phyloP scores from a whole-genome alignment of 176 grass and related monocot species.

The Poa annua region DNA sequence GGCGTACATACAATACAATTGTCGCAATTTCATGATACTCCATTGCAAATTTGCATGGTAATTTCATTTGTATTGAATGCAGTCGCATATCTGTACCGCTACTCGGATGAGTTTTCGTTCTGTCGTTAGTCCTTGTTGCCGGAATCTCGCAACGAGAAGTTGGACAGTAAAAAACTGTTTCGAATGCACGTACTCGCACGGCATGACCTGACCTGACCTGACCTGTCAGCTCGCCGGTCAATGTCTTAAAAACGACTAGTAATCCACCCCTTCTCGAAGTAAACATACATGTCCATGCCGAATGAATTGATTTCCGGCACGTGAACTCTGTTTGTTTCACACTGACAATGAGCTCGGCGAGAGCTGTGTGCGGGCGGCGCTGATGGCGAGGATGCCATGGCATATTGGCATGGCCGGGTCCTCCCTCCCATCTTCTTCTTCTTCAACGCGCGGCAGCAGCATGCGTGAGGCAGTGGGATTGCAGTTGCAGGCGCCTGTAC shows the following conservation, averaged over 20 bases:
- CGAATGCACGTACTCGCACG: neutral
- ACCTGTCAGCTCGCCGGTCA: neutral
- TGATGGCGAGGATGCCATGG: conserved; percentile 25
- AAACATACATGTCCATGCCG: no score
- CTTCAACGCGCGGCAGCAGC: neutral
- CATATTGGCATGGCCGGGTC: no score
- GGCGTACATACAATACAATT: neutral
- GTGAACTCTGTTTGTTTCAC: neutral
- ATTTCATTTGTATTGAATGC: neutral
- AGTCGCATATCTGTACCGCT: neutral
- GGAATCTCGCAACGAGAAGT: neutral
- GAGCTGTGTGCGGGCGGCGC: conserved; percentile 24
- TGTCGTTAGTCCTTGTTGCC: neutral
- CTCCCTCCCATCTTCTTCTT: neutral
- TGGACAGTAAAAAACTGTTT: neutral
- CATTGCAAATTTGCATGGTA: neutral
- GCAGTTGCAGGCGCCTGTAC: conserved; percentile 8
- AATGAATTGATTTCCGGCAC: neutral
- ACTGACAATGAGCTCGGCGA: neutral
- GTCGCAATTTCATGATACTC: neutral
- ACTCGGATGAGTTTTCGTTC: neutral
- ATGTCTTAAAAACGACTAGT: conserved; percentile 28
- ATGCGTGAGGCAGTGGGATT: conserved; percentile 16
- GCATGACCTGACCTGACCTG: neutral
- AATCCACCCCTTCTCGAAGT: neutral